Evolutionary conservation across 2,329 filamentous ascomycete species (phyloP).

Genomic region (Chaetomiaceae sp.): DNA sequence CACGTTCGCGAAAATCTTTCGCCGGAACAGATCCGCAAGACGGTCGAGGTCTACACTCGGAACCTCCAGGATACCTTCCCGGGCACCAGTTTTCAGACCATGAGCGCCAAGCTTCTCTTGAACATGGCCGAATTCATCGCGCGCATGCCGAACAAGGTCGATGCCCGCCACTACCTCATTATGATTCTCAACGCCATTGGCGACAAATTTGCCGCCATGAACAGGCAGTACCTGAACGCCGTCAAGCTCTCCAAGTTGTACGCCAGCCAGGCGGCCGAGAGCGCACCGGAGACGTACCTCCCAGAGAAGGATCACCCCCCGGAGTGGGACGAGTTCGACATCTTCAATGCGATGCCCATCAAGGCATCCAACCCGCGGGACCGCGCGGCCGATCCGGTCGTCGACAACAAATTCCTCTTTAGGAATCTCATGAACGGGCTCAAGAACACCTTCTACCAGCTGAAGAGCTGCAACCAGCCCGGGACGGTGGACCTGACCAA

Average conservation of each 20-base stretch:
- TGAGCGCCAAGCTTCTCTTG: conserved; percentile 93
- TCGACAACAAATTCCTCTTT: conserved; percentile 97
- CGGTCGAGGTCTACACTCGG: conserved; percentile 93
- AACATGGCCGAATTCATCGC: conserved; percentile 99
- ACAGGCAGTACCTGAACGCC: conserved; percentile 88
- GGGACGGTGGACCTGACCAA: conserved; percentile 67
- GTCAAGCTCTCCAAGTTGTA: conserved; percentile 83
- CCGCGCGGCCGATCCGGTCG: conserved; percentile 79
- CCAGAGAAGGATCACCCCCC: conserved; percentile 74
- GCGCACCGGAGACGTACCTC: conserved; percentile 67
- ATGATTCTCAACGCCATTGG: conserved; percentile 97
- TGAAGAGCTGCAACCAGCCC: conserved; percentile 80
- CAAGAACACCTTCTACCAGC: conserved; percentile 93
- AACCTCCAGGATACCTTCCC: conserved; percentile 95
- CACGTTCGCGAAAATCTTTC: conserved; percentile 87
- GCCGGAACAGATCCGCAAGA: conserved; percentile 87
- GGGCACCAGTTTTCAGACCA: conserved; percentile 97
- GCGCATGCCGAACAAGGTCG: conserved; percentile 84
- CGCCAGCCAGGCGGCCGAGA: conserved; percentile 59
- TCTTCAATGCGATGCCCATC: conserved; percentile 93
- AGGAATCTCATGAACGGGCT: conserved; percentile 92
- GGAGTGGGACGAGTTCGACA: conserved; percentile 97
- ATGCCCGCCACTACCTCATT: conserved; percentile 90
- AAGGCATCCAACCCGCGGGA: conserved; percentile 90
- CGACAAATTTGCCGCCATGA: conserved; percentile 98